Percentiles rank a stretch among this genome's conserved stretches.
These are phyloP conservation scores for Gossypium rotundifolium DNA, from an alignment of 345 rosid genomes.

Conservation along the genomic window DNA sequence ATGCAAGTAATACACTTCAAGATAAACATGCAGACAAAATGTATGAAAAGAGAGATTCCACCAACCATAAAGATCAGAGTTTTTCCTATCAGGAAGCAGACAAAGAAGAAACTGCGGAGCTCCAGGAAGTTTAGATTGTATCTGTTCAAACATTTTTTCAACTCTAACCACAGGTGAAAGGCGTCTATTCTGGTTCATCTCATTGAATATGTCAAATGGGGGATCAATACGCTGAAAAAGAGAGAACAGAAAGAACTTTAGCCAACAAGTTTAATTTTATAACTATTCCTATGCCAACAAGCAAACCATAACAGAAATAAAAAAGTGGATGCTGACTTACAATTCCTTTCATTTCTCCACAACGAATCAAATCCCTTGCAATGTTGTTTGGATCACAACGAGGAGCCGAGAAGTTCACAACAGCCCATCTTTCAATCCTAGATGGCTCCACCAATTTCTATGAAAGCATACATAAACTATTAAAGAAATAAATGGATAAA, in stretches of 20 bases:
- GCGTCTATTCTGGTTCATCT: constrained; percentile 40
- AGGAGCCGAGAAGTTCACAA: constrained; percentile 91
- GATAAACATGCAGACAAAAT: background rate
- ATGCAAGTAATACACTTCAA: background rate
- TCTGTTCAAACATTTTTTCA: constrained; percentile 71
- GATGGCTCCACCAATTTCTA: constrained; percentile 74
- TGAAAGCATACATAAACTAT: constrained; percentile 10
- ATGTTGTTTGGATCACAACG: constrained; percentile 56
- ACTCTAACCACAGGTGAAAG: constrained; percentile 61
- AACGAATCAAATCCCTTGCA: constrained; percentile 49
- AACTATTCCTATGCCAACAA: background rate
- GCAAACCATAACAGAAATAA: background rate
- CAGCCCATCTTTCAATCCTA: constrained; percentile 72
- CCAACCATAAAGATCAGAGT: constrained; percentile 72
- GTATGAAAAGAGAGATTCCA: constrained; percentile 1
- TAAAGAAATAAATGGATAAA: constrained; percentile 9
- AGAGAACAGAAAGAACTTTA: background rate
- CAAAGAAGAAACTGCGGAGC: constrained; percentile 79
- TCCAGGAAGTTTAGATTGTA: constrained; percentile 57
- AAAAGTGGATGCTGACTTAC: constrained; percentile 33
- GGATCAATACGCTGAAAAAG: constrained; percentile 35
- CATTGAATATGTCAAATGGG: constrained; percentile 56
- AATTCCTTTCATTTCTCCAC: constrained; percentile 77
- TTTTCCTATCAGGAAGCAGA: constrained; percentile 74
- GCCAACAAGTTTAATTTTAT: background rate